Evolutionary conservation across 768 basidiomycete species (phyloP), one percentile per base, ranked within the genome.

Genomic region (Termitomyces sp.): DNA sequence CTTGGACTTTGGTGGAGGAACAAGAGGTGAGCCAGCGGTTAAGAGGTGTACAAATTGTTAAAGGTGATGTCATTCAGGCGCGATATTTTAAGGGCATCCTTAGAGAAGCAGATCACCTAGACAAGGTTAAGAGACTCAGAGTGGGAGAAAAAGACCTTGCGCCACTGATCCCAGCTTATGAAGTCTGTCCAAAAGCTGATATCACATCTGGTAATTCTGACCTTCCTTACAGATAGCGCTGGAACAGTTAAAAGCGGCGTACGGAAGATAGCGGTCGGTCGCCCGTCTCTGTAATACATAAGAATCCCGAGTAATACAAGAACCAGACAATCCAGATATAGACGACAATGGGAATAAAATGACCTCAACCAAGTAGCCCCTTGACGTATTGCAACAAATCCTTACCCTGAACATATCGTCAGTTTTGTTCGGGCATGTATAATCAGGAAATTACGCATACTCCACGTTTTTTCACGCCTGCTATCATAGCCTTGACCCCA

Each of bases 1-100:
- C 95, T 2, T 99, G 96, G 96, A 91, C 90, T 2, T 73, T 98
- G 65, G 91, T 98, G 7, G 97, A 98, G 76, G 90, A 94, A 69
- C 95, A 97, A 69, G 91, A 93, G 81, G 91, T 87, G 41, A 42
- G 75, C 61, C 55, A 31, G 6, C 45, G 12, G 54, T 44, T 6
- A 31, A 33, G 18, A 42, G 30, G 18, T 37, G 30, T 45, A 42
- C 53, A 15, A 18, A 30, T 34, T 22, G 12, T 16, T 57, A 16
- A 54, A 41, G 6, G 24, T 56, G 34, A 42, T 30, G 27, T 58
- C 37, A 36, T 54, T 13, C 61, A 94, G 93, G 93, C 92, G 6
- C 82, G 90, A 12, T 85, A 91, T 66, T 97, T 97, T 79, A 96
- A 95, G 71, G 70, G 74, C 4, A 89, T 97, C 83, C 70, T 97